Percentiles rank a stretch among this genome's conserved stretches.
These are phyloP conservation scores for Penicillium antarcticum DNA, from an alignment of 495 filamentous ascomycete genomes.

Conservation along the genomic window DNA sequence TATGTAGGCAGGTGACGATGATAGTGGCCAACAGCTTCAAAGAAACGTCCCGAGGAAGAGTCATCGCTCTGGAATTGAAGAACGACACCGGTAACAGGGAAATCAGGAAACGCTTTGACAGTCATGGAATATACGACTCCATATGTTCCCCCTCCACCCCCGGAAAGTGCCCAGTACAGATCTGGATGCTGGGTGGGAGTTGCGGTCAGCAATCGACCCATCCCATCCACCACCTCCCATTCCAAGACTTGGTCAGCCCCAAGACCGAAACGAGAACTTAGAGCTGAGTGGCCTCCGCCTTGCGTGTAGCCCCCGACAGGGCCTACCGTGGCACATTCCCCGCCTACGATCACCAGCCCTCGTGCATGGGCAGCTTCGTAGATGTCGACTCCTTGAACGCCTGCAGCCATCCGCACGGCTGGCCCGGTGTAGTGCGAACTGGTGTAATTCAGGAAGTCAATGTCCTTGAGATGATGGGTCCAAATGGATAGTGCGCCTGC, in stretches of 20 bases:
- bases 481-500: slow-evolving; percentile 49
- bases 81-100: slow-evolving; percentile 11
- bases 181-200: too few species aligned
- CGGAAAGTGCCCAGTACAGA: slow-evolving; percentile 21
- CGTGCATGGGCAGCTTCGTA: slow-evolving; percentile 36
- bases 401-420: slow-evolving; percentile 52
- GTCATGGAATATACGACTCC: slow-evolving; percentile 56
- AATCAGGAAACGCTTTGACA: slow-evolving; percentile 33
- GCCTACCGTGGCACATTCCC: slow-evolving; percentile 31
- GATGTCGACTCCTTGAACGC: slow-evolving; percentile 45
- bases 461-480: slow-evolving; percentile 52
- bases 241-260: slow-evolving; percentile 60
- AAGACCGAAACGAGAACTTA: slow-evolving; percentile 46
- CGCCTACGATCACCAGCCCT: slow-evolving; percentile 21
- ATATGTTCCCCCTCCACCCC: slow-evolving; percentile 61
- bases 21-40: too few species aligned
- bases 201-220: too few species aligned
- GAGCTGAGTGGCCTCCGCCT: slow-evolving; percentile 55
- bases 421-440: slow-evolving; percentile 40
- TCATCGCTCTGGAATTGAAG: too few species aligned
- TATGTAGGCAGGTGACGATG: too few species aligned
- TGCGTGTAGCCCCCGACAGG: slow-evolving; percentile 52
- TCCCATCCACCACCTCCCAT: slow-evolving; percentile 49
- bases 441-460: slow-evolving; percentile 31
- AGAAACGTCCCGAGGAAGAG: too few species aligned